phyloP scores from a whole-genome alignment of 2,329 filamentous ascomycete species.

The Eutypa lata region DNA sequence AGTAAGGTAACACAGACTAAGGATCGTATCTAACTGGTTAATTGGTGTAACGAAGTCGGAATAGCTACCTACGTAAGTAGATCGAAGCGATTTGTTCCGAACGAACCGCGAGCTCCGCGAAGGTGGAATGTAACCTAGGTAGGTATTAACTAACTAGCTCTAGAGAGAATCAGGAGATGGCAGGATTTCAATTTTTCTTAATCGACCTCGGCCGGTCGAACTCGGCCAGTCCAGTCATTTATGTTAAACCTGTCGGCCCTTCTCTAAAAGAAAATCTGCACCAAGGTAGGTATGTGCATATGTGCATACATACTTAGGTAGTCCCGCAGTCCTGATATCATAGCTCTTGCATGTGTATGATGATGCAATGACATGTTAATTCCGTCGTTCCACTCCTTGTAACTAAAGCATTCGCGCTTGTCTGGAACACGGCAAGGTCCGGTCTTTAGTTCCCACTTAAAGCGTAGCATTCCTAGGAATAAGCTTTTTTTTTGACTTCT shows the following conservation, averaged over 20 bases:
- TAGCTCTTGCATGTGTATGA: background rate
- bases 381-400: background rate
- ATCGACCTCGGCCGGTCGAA: too few species aligned
- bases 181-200: too few species aligned
- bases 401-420: background rate
- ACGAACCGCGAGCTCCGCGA: background rate
- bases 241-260: background rate
- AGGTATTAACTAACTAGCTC: background rate
- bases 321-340: background rate
- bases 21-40: background rate
- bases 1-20: background rate
- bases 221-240: too few species aligned
- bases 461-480: too few species aligned
- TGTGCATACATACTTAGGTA: too few species aligned
- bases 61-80: background rate
- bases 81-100: background rate
- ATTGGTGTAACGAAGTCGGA: background rate
- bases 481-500: too few species aligned
- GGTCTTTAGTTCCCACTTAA: background rate
- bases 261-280: background rate
- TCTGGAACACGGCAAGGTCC: background rate
- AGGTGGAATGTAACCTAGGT: background rate
- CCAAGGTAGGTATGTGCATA: too few species aligned
- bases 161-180: background rate
- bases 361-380: constrained; percentile 1